Percentiles rank a stretch among this genome's conserved stretches.
These are phyloP conservation scores for Camelina hispida DNA, from an alignment of 345 rosid species.

Conservation along the genomic window DNA sequence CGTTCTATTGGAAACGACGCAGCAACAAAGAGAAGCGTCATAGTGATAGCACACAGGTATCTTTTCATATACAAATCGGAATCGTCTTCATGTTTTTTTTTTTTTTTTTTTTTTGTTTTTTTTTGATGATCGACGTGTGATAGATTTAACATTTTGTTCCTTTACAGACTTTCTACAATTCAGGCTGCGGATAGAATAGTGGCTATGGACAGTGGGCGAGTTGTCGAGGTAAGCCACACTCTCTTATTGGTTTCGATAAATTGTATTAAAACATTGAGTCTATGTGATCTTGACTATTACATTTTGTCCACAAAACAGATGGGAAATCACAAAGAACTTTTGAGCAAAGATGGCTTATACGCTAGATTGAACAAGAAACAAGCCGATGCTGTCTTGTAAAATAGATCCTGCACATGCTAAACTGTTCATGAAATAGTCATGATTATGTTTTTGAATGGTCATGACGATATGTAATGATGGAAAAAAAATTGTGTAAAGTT, in stretches of 20 bases:
- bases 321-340: slow-evolving; percentile 86
- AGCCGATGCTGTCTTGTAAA: slow-evolving; percentile 81
- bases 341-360: slow-evolving; percentile 73
- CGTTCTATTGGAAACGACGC: slow-evolving; percentile 66
- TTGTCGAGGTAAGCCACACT: slow-evolving; percentile 66
- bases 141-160: slow-evolving; percentile 2
- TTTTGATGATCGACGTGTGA: slow-evolving; percentile 13
- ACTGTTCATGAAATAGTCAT: slow-evolving; percentile 32
- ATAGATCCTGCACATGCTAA: slow-evolving; percentile 38
- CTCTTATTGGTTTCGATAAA: slow-evolving; percentile 19
- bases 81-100: slow-evolving; percentile 11
- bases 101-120: too few relatives aligned
- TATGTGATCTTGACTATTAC: slow-evolving; percentile 16
- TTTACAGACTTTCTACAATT: slow-evolving; percentile 89
- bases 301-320: slow-evolving; percentile 50
- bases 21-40: slow-evolving; percentile 70
- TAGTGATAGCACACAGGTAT: slow-evolving; percentile 91
- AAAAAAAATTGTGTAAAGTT: slow-evolving; percentile 22
- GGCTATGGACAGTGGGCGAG: slow-evolving; percentile 81
- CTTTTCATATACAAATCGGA: slow-evolving; percentile 3
- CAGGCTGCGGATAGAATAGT: slow-evolving; percentile 94
- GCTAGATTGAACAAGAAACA: slow-evolving; percentile 84
- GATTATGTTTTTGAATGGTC: slow-evolving; percentile 42
- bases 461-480: slow-evolving; percentile 32
- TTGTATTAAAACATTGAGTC: not conserved